Evolutionary conservation across 2,329 filamentous ascomycete species (phyloP), one percentile per base, ranked within the genome.

Genomic region (Monosporascus sp.): DNA sequence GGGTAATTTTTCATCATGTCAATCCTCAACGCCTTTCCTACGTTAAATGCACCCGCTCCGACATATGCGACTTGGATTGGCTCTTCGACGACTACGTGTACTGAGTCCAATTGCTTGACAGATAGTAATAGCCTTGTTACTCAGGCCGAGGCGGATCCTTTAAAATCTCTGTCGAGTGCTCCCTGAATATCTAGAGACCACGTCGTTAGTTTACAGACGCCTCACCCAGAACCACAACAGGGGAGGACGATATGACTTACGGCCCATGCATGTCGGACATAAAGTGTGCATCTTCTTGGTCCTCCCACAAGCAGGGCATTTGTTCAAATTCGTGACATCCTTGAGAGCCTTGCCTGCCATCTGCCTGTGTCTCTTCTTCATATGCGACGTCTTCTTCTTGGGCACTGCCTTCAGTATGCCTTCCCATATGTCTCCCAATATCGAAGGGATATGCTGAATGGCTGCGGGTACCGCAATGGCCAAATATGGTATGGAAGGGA

Each of bases 351-450:
- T 99, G 66, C 94, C 94, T 24, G 92, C 93, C 86, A 97, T 88
- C 68, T 96, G 91, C 65, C 95, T 84, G 68, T 91, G 87, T 63
- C 94, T 83, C 80, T 91, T 96, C 77, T 94, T 96, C 78, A 90
- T 90, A 72, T 99, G 90, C 43, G 93, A 97, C 37, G 91, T 95
- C 82, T 97, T 99, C 77, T 96, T 97, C 81, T 99, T 99, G 5
- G 94, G 94, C 17, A 97, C 94, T 1, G 94, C 94, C 60, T 86
- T 86, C 61, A 99, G 79, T 46, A 99, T 82, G 6, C 89, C 91
- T 62, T 97, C 93, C 93, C 93, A 97, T 64, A 99, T 85, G 58
- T 88, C 89, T 52, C 83, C 85, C 22, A 96, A 73, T n/a, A 91
- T 67, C 5, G 81, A 80, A 6, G 88, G 85, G 49, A 92, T 76